phyloP scores from a whole-genome alignment of 768 basidiomycete species.

The Agrocybe pediades region DNA sequence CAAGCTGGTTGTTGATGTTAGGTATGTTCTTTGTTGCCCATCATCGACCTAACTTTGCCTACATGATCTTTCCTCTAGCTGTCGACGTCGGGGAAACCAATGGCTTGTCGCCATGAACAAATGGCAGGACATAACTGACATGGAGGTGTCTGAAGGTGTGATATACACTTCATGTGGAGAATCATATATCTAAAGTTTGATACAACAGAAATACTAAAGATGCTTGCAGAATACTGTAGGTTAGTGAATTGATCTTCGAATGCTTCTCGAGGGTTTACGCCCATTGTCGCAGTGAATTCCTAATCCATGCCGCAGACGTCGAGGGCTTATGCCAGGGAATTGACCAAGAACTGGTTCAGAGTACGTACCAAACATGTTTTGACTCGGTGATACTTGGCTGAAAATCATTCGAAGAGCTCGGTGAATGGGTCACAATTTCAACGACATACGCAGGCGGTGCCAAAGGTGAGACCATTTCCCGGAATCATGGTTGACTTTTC shows the following conservation, averaged over 20 bases:
- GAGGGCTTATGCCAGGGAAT: slow-evolving; percentile 97
- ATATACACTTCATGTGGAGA: background rate
- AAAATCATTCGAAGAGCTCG: slow-evolving; percentile 61
- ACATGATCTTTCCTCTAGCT: slow-evolving; percentile 48
- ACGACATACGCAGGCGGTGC: slow-evolving; percentile 98
- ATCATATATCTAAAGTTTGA: background rate
- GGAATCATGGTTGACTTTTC: background rate
- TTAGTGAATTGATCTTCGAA: slow-evolving; percentile 20
- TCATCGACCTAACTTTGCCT: background rate
- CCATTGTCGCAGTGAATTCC: slow-evolving; percentile 67
- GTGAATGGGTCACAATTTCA: slow-evolving; percentile 89
- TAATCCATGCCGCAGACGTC: slow-evolving; percentile 98
- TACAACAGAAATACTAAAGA: slow-evolving; percentile 68
- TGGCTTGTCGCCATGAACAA: slow-evolving; percentile 99
- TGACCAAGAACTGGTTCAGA: slow-evolving; percentile 82
- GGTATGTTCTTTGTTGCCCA: slow-evolving; percentile 47
- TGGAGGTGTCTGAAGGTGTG: slow-evolving; percentile 84
- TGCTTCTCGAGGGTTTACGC: slow-evolving; percentile 3
- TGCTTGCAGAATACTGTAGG: slow-evolving; percentile 85
- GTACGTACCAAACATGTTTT: slow-evolving; percentile 45
- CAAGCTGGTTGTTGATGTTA: slow-evolving; percentile 91
- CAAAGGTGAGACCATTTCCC: slow-evolving; percentile 55
- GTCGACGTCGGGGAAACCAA: slow-evolving; percentile 68
- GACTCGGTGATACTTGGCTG: slow-evolving; percentile 9
- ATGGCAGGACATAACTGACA: slow-evolving; percentile 96